phyloP scores from a whole-genome alignment of 257 asterid genomes.

The Primulina tabacum region DNA sequence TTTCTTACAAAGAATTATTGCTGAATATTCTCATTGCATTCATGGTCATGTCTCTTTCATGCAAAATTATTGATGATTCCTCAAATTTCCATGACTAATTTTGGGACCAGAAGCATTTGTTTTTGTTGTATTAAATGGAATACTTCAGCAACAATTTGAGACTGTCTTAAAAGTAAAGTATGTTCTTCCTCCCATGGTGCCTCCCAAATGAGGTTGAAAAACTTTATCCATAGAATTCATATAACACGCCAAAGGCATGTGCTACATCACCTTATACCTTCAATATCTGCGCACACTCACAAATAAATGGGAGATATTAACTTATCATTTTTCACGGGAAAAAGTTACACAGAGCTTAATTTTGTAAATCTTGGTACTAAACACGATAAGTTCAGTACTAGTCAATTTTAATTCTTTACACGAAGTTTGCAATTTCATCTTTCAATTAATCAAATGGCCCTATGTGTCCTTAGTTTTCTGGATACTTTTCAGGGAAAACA shows the following conservation, averaged over 20 bases:
- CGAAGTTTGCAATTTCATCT: too few relatives aligned
- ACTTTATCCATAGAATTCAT: conserved; percentile 33
- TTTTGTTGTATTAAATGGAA: not conserved
- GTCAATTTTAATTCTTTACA: too few relatives aligned
- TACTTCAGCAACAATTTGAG: conserved; percentile 19
- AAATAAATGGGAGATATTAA: not conserved
- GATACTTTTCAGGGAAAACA: conserved; percentile 45
- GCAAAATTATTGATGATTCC: not conserved
- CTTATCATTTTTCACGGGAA: not conserved
- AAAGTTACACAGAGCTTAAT: not conserved
- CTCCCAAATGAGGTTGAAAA: conserved; percentile 39
- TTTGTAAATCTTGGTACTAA: not conserved
- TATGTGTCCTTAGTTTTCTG: not conserved
- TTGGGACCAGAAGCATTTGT: conserved; percentile 26
- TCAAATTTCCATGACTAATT: not conserved
- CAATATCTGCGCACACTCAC: not conserved
- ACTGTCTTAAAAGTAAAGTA: conserved; percentile 23
- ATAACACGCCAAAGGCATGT: conserved; percentile 66
- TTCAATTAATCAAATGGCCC: too few relatives aligned
- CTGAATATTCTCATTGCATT: conserved; percentile 25
- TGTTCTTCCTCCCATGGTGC: conserved; percentile 25
- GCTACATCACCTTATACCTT: conserved; percentile 26
- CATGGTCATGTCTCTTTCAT: conserved; percentile 30
- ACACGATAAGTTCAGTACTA: not conserved
- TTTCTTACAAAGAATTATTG: not conserved